Evolutionary conservation across 441 rosid species (phyloP), one percentile per base, ranked within the genome.

Genomic region (Flueggea neowawraea): DNA sequence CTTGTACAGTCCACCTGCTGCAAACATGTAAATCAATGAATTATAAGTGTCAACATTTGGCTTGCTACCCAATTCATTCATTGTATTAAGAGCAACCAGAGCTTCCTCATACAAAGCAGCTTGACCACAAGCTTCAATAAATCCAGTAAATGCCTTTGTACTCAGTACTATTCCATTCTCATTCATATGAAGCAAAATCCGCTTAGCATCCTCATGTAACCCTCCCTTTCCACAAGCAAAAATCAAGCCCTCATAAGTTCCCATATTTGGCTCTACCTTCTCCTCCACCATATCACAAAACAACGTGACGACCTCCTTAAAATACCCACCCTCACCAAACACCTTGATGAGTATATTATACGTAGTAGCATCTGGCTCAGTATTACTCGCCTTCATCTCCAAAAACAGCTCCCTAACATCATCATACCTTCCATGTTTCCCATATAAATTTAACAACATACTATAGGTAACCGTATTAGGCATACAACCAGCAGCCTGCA

Each of bases 281-380:
- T 94, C 99, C 78, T 94, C 99, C 60, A 85, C 84, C 97, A 94
- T 89, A 74, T 94, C 97, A 76, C 79, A 85, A 80, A 90, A 94
- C 81, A 94, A 80, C 58, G 97, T 87, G 31, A 94, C 94, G 58
- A 89, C 97, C 90, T 94, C 97, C 84, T 91, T 86, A 65, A 89
- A 91, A 78, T 90, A 94, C 69, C 97, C 99, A 73, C 97, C 97
- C 75, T 94, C 94, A 53, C 95, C 96, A 60, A 94, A 94, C 31
- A 89, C 97, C 62, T 87, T 83, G 10, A 91, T 81, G 75, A 94
- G 73, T 69, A 89, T 81, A 69, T 89, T 94, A 73, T 94, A 94
- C 0, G 96, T 94, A 64, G 82, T 84, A 5, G 88, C 91, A 80
- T 91, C 93, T 0, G 99, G 95, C 73, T 84, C 90, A 0, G 90